Percentiles rank a stretch among this genome's conserved stretches.
Evolutionary conservation across 805 yeast species (phyloP).

Genomic region (Candida loeiensis): DNA sequence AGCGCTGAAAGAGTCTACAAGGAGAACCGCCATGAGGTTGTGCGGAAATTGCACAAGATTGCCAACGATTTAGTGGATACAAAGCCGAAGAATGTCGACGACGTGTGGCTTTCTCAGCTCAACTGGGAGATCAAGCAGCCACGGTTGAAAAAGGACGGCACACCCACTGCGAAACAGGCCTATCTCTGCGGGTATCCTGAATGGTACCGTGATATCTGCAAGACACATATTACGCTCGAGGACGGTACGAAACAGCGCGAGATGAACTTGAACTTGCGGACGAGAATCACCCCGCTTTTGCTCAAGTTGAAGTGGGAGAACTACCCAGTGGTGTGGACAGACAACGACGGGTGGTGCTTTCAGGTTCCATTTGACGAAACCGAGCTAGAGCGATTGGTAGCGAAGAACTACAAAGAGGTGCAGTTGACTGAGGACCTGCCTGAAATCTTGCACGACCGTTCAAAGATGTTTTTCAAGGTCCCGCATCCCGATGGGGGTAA

Average conservation of each 20-base stretch:
- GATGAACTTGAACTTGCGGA: slow-evolving; percentile 62
- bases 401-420: slow-evolving; percentile 37
- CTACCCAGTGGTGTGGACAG: slow-evolving; percentile 77
- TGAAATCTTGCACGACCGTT: not conserved
- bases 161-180: slow-evolving; percentile 63
- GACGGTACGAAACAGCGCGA: slow-evolving; percentile 34
- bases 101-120: slow-evolving; percentile 88
- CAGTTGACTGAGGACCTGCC: slow-evolving; percentile 15
- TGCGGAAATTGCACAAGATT: slow-evolving; percentile 51
- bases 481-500: slow-evolving; percentile 89
- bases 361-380: slow-evolving; percentile 46
- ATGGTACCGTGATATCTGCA: slow-evolving; percentile 73
- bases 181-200: slow-evolving; percentile 87
- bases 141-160: slow-evolving; percentile 63
- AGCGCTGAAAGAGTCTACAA: slow-evolving; percentile 67
- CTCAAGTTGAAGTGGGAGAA: slow-evolving; percentile 82
- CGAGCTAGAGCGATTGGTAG: slow-evolving; percentile 24
- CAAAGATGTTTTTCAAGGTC: slow-evolving; percentile 51
- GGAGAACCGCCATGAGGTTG: slow-evolving; percentile 53
- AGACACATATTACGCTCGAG: slow-evolving; percentile 20
- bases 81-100: slow-evolving; percentile 38
- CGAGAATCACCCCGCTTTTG: slow-evolving; percentile 73
- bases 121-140: slow-evolving; percentile 76
- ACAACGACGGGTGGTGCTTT: slow-evolving; percentile 85
- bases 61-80: slow-evolving; percentile 55